Evolutionary conservation across 2,329 filamentous ascomycete genomes (phyloP), one percentile per base, ranked within the genome.

Genomic region (Monilinia vaccinii-corymbosi): DNA sequence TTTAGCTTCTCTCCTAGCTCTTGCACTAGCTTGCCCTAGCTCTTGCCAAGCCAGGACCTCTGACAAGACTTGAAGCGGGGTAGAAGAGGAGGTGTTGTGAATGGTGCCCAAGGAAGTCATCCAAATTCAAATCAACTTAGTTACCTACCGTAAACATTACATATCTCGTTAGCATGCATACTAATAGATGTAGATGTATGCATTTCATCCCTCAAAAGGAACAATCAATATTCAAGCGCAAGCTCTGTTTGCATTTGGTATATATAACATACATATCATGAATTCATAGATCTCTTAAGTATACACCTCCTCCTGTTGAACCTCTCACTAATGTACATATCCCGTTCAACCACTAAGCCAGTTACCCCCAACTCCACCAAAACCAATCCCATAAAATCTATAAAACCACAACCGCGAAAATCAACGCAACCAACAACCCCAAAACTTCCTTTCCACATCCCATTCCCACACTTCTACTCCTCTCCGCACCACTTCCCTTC

Each of bases 401-500:
- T 16, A 38, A 36, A 50, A 57, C 11, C 16, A 46, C 49, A n/a
- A 60, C 46, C 3, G 57, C 57, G 55, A 60, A 60, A 55, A 55
- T 56, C 36, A 56, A 42, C 23, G 61, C 44, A 61, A 60, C 5
- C 49, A 18, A 47, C 18, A 60, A 60, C 23, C 32, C 52, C 42
- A 61, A 60, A 40, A 40, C 57, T 44, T 69, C 61, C 42, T 72
- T 85, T 28, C 64, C 65, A n/a, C 68, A 72, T 16, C 81, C 85
- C 61, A 73, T 89, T 63, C 78, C 80, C 0, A 78, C 97, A 1
- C 87, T 97, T 70, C 77, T 95, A 49, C 84, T 84, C 0, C 86
- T 86, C 73, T 97, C 97, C 91, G 79, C 95, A 3, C 94, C 94
- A 0, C 79, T 97, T 14, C 79, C 97, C 36, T 77, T 97, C 0